phyloP scores from a whole-genome alignment of 73 alveolate species.

The Uronychia setigera region DNA sequence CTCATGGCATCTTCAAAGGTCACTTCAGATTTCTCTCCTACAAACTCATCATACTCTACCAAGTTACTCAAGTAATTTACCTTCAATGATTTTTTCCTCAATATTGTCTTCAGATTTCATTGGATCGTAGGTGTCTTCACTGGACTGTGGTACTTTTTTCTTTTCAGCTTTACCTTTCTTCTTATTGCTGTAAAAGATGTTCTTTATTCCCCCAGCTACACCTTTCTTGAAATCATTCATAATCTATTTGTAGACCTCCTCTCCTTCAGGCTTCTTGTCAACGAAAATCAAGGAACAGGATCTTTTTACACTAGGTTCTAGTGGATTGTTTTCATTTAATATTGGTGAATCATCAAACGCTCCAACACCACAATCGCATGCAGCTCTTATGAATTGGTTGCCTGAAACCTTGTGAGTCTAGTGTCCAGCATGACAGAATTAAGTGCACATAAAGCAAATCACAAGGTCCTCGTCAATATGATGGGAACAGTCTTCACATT shows the following conservation, averaged over 20 bases:
- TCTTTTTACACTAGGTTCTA: not conserved
- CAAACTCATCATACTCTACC: too few species aligned
- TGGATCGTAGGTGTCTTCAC: too few species aligned
- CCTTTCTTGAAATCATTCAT: not conserved
- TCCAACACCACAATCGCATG: constrained; percentile 26
- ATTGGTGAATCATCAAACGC: constrained; percentile 3
- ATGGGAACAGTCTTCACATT: constrained; percentile 8
- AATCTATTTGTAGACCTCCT: not conserved
- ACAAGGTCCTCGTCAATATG: not conserved
- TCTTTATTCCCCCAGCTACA: not conserved
- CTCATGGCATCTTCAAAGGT: not conserved
- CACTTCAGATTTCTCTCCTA: too few species aligned
- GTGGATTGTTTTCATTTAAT: constrained; percentile 12
- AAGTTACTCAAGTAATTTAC: too few species aligned
- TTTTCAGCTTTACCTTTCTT: too few species aligned
- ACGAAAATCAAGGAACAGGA: not conserved
- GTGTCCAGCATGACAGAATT: constrained; percentile 35
- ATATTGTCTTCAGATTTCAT: not conserved
- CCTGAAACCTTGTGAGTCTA: not conserved
- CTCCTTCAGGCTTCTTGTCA: not conserved
- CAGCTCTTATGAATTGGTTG: not conserved
- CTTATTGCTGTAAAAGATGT: too few species aligned
- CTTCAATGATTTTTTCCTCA: not conserved
- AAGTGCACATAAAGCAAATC: constrained; percentile 14
- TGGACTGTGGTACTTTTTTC: too few species aligned